Evolutionary conservation across 371 early-diverging fungal species (phyloP).

Genomic region (Mucor lusitanicus): DNA sequence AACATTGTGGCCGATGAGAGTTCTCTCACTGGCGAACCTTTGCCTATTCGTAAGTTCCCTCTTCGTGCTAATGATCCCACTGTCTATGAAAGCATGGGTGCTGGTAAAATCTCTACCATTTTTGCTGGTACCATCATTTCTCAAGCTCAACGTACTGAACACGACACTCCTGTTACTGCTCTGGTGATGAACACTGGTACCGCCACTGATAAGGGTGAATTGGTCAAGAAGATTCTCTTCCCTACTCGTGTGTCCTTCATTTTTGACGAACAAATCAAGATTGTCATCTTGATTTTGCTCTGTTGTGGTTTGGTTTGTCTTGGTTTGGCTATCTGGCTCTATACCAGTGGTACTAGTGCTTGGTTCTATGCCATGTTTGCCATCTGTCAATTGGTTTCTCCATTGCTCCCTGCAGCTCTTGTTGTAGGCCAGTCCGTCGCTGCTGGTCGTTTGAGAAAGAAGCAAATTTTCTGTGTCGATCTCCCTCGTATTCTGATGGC

Average conservation of each 20-base stretch:
- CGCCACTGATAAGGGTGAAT: slow-evolving; percentile 71
- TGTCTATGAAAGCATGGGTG: slow-evolving; percentile 34
- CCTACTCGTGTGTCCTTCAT: slow-evolving; percentile 65
- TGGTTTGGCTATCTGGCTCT: slow-evolving; percentile 54
- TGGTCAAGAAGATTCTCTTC: slow-evolving; percentile 76
- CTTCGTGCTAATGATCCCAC: slow-evolving; percentile 41
- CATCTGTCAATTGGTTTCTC: slow-evolving; percentile 71
- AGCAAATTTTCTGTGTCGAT: slow-evolving; percentile 76
- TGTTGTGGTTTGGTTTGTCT: slow-evolving; percentile 60
- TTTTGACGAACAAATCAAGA: slow-evolving; percentile 69
- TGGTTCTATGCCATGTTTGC: slow-evolving; percentile 74
- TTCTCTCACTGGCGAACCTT: slow-evolving; percentile 69
- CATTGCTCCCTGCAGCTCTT: slow-evolving; percentile 58
- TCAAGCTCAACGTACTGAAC: slow-evolving; percentile 37
- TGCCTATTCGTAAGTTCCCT: slow-evolving; percentile 65
- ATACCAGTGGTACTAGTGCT: slow-evolving; percentile 43
- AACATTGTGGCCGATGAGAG: slow-evolving; percentile 75
- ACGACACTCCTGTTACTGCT: slow-evolving; percentile 44
- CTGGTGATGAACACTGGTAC: slow-evolving; percentile 74
- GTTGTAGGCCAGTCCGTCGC: slow-evolving; percentile 81
- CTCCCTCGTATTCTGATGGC: slow-evolving; percentile 85
- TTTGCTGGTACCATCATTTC: slow-evolving; percentile 55
- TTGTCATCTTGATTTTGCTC: slow-evolving; percentile 62
- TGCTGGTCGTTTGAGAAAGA: slow-evolving; percentile 62
- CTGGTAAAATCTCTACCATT: slow-evolving; percentile 58